Conservation (phyloP, 164 flowering plant species). For the Santalum album region DNA sequence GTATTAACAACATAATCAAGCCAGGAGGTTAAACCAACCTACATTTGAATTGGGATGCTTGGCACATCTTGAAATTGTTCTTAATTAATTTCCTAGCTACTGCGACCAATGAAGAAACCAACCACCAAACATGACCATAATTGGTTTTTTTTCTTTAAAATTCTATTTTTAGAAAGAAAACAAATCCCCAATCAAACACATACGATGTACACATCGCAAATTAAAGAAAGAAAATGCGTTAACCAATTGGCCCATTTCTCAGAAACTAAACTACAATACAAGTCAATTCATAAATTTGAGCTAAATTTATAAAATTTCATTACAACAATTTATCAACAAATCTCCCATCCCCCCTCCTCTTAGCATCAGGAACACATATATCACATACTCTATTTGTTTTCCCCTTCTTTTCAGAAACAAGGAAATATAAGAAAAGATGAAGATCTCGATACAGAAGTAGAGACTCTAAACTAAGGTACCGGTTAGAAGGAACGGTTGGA, state of each 20-base stretch:
- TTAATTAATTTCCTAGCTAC: too few species aligned
- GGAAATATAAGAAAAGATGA: background rate
- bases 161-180: too few species aligned
- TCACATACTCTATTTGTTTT: too few species aligned
- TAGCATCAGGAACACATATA: constrained; percentile 1
- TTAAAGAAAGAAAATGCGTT: too few species aligned
- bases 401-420: background rate
- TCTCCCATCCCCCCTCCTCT: background rate
- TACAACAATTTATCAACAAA: constrained; percentile 1
- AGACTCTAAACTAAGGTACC: background rate
- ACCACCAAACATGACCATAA: too few species aligned
- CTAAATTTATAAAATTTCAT: background rate
- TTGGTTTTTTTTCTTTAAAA: too few species aligned
- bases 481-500: constrained; percentile 28
- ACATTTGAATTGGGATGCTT: too few species aligned
- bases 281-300: constrained; percentile 4
- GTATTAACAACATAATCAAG: too few species aligned
- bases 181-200: background rate
- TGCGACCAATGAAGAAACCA: too few species aligned
- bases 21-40: too few species aligned
- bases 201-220: background rate
- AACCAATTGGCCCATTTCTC: background rate
- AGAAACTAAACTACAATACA: background rate
- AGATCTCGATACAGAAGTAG: background rate
- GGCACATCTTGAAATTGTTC: too few species aligned